A percentile compares a stretch with the other conserved stretches of the same genome.
Evolutionary conservation across 2,329 filamentous ascomycete genomes (phyloP).

Genomic region (Beauveria asiatica): DNA sequence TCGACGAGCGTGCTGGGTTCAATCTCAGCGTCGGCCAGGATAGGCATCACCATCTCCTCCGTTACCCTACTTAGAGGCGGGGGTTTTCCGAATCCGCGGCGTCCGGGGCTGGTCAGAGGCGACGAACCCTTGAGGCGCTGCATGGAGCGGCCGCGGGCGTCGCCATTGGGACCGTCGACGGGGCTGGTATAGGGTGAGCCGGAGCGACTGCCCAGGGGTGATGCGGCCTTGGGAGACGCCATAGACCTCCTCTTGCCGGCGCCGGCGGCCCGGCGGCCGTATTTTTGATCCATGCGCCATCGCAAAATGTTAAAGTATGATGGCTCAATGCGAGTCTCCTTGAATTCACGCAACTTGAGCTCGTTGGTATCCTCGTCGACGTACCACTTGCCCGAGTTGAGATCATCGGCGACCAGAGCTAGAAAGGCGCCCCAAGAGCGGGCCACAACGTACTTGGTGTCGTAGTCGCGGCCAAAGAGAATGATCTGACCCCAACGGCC

Average conservation of each 20-base stretch:
- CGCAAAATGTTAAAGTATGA: conserved; percentile 89
- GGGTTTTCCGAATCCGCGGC: conserved; percentile 56
- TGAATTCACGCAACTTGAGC: conserved; percentile 88
- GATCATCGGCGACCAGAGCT: conserved; percentile 79
- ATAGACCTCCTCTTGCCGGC: conserved; percentile 46
- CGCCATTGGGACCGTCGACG: conserved; percentile 55
- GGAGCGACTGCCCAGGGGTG: conserved; percentile 39
- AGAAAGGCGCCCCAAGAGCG: conserved; percentile 86
- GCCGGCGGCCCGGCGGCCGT: conserved; percentile 53
- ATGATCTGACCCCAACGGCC: conserved; percentile 97
- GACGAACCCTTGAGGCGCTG: conserved; percentile 60
- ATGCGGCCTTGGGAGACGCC: conserved; percentile 33
- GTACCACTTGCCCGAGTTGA: conserved; percentile 81
- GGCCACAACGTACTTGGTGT: conserved; percentile 95
- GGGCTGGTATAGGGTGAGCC: conserved; percentile 60
- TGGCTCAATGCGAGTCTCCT: conserved; percentile 79
- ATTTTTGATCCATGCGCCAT: conserved; percentile 94
- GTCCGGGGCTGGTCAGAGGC: conserved; percentile 55
- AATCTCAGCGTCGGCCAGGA: conserved; percentile 28
- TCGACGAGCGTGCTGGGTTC: conserved; percentile 46
- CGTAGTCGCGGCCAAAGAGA: conserved; percentile 93
- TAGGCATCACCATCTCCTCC: conserved; percentile 50
- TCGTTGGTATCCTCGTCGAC: conserved; percentile 90
- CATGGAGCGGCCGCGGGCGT: conserved; percentile 61
- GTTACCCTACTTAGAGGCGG: conserved; percentile 67